Evolutionary conservation across 2,329 filamentous ascomycete species (phyloP), one percentile per base, ranked within the genome.

Genomic region (Diaporthe destruens): DNA sequence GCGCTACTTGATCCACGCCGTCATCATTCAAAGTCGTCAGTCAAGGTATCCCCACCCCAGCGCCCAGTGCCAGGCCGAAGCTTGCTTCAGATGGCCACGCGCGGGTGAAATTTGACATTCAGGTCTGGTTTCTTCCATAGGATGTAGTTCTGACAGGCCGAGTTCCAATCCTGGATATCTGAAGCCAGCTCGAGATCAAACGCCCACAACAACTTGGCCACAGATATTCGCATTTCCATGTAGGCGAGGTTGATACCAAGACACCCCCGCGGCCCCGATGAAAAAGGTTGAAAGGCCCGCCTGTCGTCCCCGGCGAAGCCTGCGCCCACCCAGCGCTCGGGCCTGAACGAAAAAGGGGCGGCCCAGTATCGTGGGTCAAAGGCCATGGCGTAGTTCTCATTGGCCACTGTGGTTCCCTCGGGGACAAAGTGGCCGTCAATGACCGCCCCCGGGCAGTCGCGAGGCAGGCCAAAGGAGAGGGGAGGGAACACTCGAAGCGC

Each of bases 251-350:
- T 76, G 14, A 66, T n/a, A 0, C 73, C 72, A 25, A 75, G 14
- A 8, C 71, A 75, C 1, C 32, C 72, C 25, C 70, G 29, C 8
- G 73, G 70, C 1, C 71, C 74, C 4, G 25, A 32, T 16, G 63
- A 72, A 53, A 75, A 75, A 1, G 72, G 73, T 39, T 75, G 74
- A 11, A 54, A 72, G 6, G 69, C 74, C 34, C 63, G 47, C 53
- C 57, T 71, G 42, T 75, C 63, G 42, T 71, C 73, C 11, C 69
- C 49, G 3, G 65, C 61, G 29, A 73, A 34, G 7, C 77, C 75
- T 12, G 83, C 81, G 7, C 79, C 80, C 0, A 85, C 75, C 82
- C 84, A 89, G 0, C 87, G 81, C 75, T 89, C 85, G 0, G 87
- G 87, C 6, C 79, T 79, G 75, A 84, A 90, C 0, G 77, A 77